Conservation (phyloP, 2,329 filamentous ascomycete genomes). For the Venturia nashicola region DNA sequence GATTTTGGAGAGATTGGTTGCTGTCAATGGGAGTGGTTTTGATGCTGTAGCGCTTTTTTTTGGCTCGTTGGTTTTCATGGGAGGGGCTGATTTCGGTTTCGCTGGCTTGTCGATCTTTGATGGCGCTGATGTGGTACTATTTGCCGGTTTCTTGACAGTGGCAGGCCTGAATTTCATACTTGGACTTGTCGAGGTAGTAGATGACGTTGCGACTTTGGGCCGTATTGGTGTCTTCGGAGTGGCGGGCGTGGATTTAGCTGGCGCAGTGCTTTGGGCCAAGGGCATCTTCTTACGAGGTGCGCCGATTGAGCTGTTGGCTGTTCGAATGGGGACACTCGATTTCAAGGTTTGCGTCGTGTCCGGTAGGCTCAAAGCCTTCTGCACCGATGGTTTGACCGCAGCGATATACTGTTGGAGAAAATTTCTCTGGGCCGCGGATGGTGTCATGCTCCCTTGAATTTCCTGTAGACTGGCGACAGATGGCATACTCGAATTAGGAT, state of each 20-base stretch:
- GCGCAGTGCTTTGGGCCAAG: neutral
- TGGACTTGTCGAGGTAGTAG: neutral
- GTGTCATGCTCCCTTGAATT: conserved; percentile 1
- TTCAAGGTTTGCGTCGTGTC: neutral
- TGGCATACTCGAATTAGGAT: neutral
- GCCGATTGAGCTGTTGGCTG: neutral
- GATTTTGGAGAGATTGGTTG: conserved; percentile 1
- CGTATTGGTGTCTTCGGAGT: neutral
- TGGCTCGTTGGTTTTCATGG: neutral
- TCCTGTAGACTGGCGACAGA: neutral
- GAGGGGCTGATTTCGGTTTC: neutral
- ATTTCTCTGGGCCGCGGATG: conserved; percentile 1
- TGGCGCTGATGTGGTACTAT: neutral
- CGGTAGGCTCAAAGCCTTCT: neutral
- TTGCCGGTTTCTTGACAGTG: neutral
- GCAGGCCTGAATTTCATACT: neutral
- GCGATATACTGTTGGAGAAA: conserved; percentile 8
- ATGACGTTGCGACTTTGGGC: neutral
- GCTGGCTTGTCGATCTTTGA: neutral
- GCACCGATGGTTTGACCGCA: conserved; percentile 3
- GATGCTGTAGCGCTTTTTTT: neutral
- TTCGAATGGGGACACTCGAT: neutral
- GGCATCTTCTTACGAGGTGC: neutral
- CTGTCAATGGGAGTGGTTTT: neutral
- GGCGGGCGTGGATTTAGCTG: neutral